phyloP scores from a whole-genome alignment of 75 land plant genomes.

The Pinus tabuliformis region DNA sequence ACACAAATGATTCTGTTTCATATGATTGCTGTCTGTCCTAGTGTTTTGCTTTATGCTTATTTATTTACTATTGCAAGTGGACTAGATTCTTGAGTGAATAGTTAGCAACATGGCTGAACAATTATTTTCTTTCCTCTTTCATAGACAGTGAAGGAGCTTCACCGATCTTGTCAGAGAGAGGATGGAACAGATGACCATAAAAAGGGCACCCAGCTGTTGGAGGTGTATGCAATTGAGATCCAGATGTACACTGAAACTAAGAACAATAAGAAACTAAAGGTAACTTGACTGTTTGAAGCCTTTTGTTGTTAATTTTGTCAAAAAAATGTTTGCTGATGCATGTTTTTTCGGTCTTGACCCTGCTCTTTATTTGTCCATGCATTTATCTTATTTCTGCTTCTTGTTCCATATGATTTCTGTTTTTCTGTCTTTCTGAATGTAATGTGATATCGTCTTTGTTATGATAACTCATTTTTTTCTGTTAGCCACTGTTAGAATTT shows the following conservation, averaged over 20 bases:
- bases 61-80: not conserved
- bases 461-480: not conserved
- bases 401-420: not conserved
- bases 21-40: not conserved
- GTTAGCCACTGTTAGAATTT: not conserved
- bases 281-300: constrained; percentile 11
- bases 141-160: constrained; percentile 96
- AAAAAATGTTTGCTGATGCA: not conserved
- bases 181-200: constrained; percentile 99
- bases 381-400: not conserved
- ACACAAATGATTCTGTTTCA: not conserved
- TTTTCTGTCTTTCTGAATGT: not conserved
- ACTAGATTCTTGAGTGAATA: not conserved
- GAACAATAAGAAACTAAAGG: constrained; percentile 99
- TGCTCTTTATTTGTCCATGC: not conserved
- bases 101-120: not conserved
- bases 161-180: constrained; percentile 87
- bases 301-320: not conserved
- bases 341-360: not conserved
- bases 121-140: not conserved
- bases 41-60: not conserved
- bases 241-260: constrained; percentile 99
- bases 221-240: constrained; percentile 98
- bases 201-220: constrained; percentile 95
- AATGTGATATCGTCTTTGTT: not conserved